Base-by-base conservation (phyloP, 2,329 filamentous ascomycete genomes). In the Penicillium rolfsii region DNA sequence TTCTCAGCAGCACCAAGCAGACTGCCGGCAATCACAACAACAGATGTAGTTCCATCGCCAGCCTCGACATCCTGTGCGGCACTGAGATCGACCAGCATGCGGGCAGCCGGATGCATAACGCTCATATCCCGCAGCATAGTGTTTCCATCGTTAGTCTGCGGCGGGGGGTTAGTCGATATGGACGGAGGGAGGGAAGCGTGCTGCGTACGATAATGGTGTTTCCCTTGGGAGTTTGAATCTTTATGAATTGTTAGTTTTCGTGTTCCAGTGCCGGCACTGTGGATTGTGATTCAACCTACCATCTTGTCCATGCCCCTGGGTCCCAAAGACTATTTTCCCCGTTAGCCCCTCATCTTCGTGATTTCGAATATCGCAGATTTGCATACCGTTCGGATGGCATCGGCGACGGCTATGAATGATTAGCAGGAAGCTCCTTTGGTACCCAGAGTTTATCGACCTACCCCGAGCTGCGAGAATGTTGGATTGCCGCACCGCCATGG, bases 111-210 rank as follows among this genome's bases (percentile, higher is more conserved):
- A 77, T 99, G 95, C 90, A 99, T 93, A 69, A 99, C 95, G 67
- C 91, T 91, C 95, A 99, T 98, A 83, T 94, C 94, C 82, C 91
- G 96, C 75, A 99, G 83, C 94, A 99, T 99, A 60, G 95, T 99
- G 83, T 96, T 96, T 78, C 95, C 95, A 81, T 99, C 95, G 84
- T 99, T 99, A 74, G 95, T 99, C 80, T 83, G 38, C 16, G 52
- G 67, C 64, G 65, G 62, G 63, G 62, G 64, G 65, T 79, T 68
- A 76, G 76, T 72, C 57, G 62, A 58, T 50, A 54, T 55, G 36
- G 24, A 58, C 52, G 41, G 61, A 53, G 41, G 52, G 57, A 46
- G 55, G 54, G 57, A 59, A 55, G 59, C 63, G 58, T 59, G 57
- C 45, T 66, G 70, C 80, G 72, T 76, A 83, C 81, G 82, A 99